Conservation (phyloP, 106 monocot species). For the Hemerocallis citrina region DNA sequence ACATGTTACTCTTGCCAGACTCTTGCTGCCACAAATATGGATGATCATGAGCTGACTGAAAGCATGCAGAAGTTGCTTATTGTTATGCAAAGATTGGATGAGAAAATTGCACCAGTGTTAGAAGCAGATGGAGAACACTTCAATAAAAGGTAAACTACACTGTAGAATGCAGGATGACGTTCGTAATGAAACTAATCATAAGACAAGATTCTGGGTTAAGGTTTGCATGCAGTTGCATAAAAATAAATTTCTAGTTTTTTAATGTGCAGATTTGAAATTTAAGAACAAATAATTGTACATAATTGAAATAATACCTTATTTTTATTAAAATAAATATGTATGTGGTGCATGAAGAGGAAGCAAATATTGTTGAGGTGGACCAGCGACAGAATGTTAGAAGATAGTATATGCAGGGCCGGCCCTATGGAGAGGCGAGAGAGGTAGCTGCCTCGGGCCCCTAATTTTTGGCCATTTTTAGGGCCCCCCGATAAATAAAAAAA, state of each 20-base stretch:
- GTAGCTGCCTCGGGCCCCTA: no score
- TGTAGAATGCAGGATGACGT: not conserved
- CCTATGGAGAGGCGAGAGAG: no score
- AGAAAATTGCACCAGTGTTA: constrained; percentile 83
- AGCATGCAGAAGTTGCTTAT: constrained; percentile 90
- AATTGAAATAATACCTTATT: no score
- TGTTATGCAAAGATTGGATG: constrained; percentile 85
- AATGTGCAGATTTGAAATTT: no score
- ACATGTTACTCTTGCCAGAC: constrained; percentile 32
- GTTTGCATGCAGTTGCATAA: not conserved
- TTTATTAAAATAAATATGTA: no score
- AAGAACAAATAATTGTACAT: no score
- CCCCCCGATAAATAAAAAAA: no score
- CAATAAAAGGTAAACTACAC: constrained; percentile 51
- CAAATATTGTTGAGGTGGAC: no score
- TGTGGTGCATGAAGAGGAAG: no score
- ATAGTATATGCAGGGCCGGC: no score
- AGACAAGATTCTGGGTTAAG: not conserved
- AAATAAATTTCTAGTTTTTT: not conserved
- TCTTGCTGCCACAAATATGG: constrained; percentile 77
- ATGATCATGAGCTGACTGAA: constrained; percentile 69
- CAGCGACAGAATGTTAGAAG: no score
- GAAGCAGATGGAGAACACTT: constrained; percentile 89
- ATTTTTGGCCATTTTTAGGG: no score
- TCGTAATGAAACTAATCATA: not conserved